Conservation (phyloP, 2,329 filamentous ascomycete genomes). For the Ophiostoma ips region DNA sequence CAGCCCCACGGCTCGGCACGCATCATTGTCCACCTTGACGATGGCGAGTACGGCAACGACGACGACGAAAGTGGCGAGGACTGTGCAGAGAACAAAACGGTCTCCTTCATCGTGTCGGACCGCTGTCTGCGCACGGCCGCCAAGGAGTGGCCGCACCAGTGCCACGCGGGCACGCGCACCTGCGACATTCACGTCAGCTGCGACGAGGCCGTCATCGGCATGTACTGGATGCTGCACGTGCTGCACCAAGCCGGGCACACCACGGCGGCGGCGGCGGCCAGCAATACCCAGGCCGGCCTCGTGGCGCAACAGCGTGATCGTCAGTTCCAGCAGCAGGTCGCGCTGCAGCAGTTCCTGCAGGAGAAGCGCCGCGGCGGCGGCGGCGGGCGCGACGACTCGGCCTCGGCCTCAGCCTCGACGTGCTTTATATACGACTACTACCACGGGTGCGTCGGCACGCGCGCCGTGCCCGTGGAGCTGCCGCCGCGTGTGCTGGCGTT, state of each 20-base stretch:
- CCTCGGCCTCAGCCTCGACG: not conserved
- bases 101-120: constrained; percentile 22
- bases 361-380: not conserved
- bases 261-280: not conserved
- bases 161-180: constrained; percentile 3
- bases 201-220: constrained; percentile 8
- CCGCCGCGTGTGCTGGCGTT: constrained; percentile 10
- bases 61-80: constrained; percentile 13
- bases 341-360: not conserved
- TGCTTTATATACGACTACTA: constrained; percentile 1
- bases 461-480: constrained; percentile 5
- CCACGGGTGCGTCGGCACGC: not conserved
- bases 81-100: constrained; percentile 20
- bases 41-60: constrained; percentile 18
- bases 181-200: constrained; percentile 6
- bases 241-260: constrained; percentile 5
- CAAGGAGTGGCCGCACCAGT: constrained; percentile 4
- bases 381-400: not conserved
- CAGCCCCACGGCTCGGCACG: constrained; percentile 2
- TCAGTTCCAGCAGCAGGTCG: not conserved
- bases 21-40: constrained; percentile 5
- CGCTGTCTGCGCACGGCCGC: constrained; percentile 13
- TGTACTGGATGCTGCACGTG: constrained; percentile 12
- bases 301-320: not conserved
- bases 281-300: not conserved